phyloP scores from a whole-genome alignment of 495 filamentous ascomycete species.

The Lophium mytilinum region DNA sequence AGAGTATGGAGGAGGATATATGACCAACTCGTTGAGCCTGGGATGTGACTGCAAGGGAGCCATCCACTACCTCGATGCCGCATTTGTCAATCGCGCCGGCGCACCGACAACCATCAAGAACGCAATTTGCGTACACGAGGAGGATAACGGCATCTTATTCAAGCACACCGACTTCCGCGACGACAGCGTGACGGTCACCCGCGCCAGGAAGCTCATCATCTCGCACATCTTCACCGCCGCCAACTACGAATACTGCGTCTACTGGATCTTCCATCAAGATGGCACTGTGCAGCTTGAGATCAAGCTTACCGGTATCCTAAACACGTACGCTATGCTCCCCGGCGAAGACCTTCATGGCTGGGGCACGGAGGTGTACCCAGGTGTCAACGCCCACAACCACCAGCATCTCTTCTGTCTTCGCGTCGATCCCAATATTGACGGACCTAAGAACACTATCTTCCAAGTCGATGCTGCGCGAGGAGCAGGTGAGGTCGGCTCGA shows the following conservation, averaged over 20 bases:
- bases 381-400: slow-evolving; percentile 80
- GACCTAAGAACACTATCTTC: slow-evolving; percentile 77
- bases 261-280: slow-evolving; percentile 93
- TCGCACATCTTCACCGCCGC: slow-evolving; percentile 94
- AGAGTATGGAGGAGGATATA: slow-evolving; percentile 91
- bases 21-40: slow-evolving; percentile 83
- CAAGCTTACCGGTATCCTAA: slow-evolving; percentile 90
- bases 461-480: slow-evolving; percentile 64
- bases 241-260: slow-evolving; percentile 94
- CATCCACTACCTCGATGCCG: slow-evolving; percentile 84
- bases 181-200: slow-evolving; percentile 75
- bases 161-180: slow-evolving; percentile 96
- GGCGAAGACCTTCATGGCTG: slow-evolving; percentile 82
- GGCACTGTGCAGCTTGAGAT: slow-evolving; percentile 91
- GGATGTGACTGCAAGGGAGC: slow-evolving; percentile 94
- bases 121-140: slow-evolving; percentile 95
- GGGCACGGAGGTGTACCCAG: slow-evolving; percentile 90
- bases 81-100: slow-evolving; percentile 77
- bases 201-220: slow-evolving; percentile 78
- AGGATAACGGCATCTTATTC: slow-evolving; percentile 87
- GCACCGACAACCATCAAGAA: slow-evolving; percentile 77
- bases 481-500: slow-evolving; percentile 62
- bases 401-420: slow-evolving; percentile 94
- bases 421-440: slow-evolving; percentile 83
- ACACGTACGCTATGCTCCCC: slow-evolving; percentile 79